Base-by-base conservation (phyloP, 1,284 basidiomycete species). In the Boletellus deceptivus region DNA sequence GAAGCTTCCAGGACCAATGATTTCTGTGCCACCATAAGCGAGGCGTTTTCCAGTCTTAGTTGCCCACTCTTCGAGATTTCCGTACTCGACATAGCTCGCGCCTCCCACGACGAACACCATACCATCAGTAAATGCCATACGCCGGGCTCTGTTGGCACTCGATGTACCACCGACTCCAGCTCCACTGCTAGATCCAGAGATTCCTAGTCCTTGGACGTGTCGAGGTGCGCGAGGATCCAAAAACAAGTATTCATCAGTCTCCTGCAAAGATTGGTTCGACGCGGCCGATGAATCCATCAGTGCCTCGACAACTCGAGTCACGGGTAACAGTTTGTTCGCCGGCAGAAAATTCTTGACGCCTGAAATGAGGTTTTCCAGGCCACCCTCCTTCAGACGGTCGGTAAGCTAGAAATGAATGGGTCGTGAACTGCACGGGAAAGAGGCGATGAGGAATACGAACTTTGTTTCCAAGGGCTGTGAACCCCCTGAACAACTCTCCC, bases 291-390 rank as follows among this genome's bases (percentile, higher is more conserved):
- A 95, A 65, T 99, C 97, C 93, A 99, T 98, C 20, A 99, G 76
- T 5, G 96, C 94, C 62, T 98, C 95, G 1, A 93, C 88, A 22
- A 99, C 77, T 7, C 96, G 85, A 0, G 97, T 98, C 42, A 98
- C 84, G 8, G 93, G 88, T 38, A 98, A 80, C 52, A 98, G 84
- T 72, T 99, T 99, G 66, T 93, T 92, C 0, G 91, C 89, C 0
- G 97, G 97, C 13, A 99, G 74, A 77, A 99, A 96, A 73, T 98
- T 98, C 71, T 98, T 98, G 54, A 99, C 97, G 27, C 95, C 96
- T 1, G 94, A 95, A 52, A 99, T 91, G 11, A 99, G 76, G 68
- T 97, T 96, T 67, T 99, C 96, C 36, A 97, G 77, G 20, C 93
- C 93, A 34, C 93, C 91, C 68, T 98, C 96, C 71, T 97, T 93